Evolutionary conservation across 345 rosid species (phyloP).

Genomic region (Cardamine resedifolia): DNA sequence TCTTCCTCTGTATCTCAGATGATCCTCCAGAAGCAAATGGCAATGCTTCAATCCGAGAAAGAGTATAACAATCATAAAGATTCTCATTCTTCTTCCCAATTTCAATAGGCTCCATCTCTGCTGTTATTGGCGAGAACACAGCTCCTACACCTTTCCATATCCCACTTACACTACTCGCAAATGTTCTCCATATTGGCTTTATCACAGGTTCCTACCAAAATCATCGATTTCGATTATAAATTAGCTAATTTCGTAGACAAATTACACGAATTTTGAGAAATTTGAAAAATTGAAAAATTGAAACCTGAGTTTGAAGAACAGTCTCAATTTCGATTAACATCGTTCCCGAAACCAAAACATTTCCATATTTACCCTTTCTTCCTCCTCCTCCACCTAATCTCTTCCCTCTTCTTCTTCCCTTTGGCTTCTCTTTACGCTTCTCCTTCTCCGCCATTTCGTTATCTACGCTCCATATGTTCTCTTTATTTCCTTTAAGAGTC

Average conservation of each 20-base stretch:
- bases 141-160: slow-evolving; percentile 98
- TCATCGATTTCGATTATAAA: background rate
- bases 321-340: slow-evolving; percentile 79
- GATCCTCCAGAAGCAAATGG: slow-evolving; percentile 40
- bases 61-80: slow-evolving; percentile 78
- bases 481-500: slow-evolving; percentile 55
- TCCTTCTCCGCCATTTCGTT: slow-evolving; percentile 57
- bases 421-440: slow-evolving; percentile 37
- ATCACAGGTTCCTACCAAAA: slow-evolving; percentile 77
- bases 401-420: slow-evolving; percentile 51
- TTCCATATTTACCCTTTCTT: slow-evolving; percentile 43
- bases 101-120: slow-evolving; percentile 89
- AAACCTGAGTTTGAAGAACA: slow-evolving; percentile 89
- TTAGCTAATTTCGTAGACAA: background rate
- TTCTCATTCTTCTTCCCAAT: slow-evolving; percentile 62
- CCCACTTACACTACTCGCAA: slow-evolving; percentile 90
- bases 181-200: slow-evolving; percentile 78
- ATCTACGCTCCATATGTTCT: slow-evolving; percentile 81
- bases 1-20: slow-evolving; percentile 66
- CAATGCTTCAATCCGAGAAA: slow-evolving; percentile 53
- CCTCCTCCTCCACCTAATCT: slow-evolving; percentile 48
- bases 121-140: slow-evolving; percentile 79
- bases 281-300: background rate
- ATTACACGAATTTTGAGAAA: background rate
- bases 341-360: slow-evolving; percentile 59